These are phyloP conservation scores for Plasmodium cynomolgi DNA, from an alignment of 169 alveolate genomes.

Conservation along the genomic window DNA sequence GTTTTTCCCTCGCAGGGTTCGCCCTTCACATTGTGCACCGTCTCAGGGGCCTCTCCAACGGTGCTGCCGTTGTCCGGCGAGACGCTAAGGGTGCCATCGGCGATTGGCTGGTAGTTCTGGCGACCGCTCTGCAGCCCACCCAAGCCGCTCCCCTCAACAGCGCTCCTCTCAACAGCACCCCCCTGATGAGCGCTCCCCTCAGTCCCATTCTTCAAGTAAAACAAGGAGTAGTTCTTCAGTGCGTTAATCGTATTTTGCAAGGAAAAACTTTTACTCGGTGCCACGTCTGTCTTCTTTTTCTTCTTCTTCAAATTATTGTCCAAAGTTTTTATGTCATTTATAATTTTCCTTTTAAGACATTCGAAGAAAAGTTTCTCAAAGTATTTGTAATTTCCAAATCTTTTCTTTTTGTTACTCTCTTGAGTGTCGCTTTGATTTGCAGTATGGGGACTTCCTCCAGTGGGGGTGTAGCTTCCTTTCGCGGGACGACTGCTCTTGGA, in stretches of 20 bases:
- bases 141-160: background rate
- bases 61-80: background rate
- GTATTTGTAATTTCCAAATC: constrained; percentile 10
- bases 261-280: constrained; percentile 2
- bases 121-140: background rate
- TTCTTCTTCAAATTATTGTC: constrained; percentile 55
- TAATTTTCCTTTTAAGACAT: constrained; percentile 36
- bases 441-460: background rate
- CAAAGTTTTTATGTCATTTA: constrained; percentile 57
- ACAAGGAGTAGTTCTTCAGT: constrained; percentile 31
- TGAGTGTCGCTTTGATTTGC: background rate
- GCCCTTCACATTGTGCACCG: background rate
- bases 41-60: background rate
- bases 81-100: background rate
- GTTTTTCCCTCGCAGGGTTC: background rate
- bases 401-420: background rate
- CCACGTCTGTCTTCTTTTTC: background rate
- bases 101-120: background rate
- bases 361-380: constrained; percentile 56
- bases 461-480: background rate
- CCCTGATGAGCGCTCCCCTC: background rate
- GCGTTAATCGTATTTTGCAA: constrained; percentile 53
- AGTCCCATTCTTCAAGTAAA: constrained; percentile 6
- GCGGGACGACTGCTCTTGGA: background rate
- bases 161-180: background rate